Base-by-base conservation (phyloP, 345 rosid species). In the Pistacia vera region DNA sequence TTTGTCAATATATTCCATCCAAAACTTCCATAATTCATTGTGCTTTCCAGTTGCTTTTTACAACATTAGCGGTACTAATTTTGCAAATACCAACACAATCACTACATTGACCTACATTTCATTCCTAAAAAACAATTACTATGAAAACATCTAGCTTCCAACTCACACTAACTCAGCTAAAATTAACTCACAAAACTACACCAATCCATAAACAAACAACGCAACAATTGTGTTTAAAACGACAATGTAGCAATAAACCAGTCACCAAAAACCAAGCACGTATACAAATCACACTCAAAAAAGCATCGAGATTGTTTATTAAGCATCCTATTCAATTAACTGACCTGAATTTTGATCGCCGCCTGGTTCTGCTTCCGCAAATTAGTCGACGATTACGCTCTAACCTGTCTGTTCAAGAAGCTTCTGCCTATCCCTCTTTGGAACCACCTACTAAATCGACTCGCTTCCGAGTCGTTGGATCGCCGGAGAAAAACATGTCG, bases 391-490 rank as follows among this genome's bases (percentile, higher is more conserved):
- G 95, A 73, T 97, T 88, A 4, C 99, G 90, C 86, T 97, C 98
- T 88, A 89, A 78, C 68, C 98, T 86, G 99, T 91, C 82, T 93
- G 97, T 79, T 97, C 98, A 17, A 97, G 81, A 83, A 97, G 99
- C 86, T 97, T 97, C 85, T 92, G 89, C 63, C 95, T 90, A 66
- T 97, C 99, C 78, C 97, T 88, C 85, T 97, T 97, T 97, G 7
- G 97, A 85, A 72, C 98, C 89, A 64, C 99, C 99, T 60, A 98
- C 99, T 79, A 97, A 87, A 82, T 92, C 99, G 44, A 97, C 99
- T 76, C 99, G 91, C 85, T 92, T 97, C 79, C 98, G 89, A 66
- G 94, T 87, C 44, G 97, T 86, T 2, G 98, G 86, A 89, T 97
- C 99, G 72, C 99, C 99, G 70, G 89, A 62, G 90, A 96, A 96